Evolutionary conservation across 306 rosid species (phyloP).

Genomic region (Sphenostylis stenocarpa): DNA sequence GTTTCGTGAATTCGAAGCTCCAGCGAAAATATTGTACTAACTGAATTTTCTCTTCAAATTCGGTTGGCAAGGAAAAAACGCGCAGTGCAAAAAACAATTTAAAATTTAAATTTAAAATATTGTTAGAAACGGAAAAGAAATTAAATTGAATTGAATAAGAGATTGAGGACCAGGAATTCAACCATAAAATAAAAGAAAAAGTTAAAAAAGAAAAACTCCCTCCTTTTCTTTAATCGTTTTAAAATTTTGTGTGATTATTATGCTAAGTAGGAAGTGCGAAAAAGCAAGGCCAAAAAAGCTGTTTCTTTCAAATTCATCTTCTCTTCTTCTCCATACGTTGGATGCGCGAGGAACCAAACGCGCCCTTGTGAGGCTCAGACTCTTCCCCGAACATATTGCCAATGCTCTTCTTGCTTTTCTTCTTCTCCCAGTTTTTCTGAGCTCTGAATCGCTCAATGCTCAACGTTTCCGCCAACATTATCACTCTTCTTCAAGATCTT

Average conservation of each 20-base stretch:
- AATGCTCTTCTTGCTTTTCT: neutral
- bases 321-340: slow-evolving; percentile 41
- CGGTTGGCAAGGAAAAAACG: slow-evolving; percentile 55
- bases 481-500: slow-evolving; percentile 45
- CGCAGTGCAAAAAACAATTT: slow-evolving; percentile 33
- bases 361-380: slow-evolving; percentile 27
- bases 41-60: slow-evolving; percentile 44
- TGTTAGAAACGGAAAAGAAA: neutral
- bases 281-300: slow-evolving; percentile 52
- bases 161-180: neutral
- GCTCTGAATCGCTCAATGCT: slow-evolving; percentile 30
- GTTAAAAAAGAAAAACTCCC: neutral
- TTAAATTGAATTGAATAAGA: slow-evolving; percentile 31
- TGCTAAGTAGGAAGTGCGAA: slow-evolving; percentile 18
- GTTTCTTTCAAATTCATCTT: slow-evolving; percentile 35
- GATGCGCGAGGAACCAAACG: slow-evolving; percentile 47
- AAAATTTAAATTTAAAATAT: neutral
- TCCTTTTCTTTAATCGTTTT: neutral
- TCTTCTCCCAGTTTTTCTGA: slow-evolving; percentile 1
- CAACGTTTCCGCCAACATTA: neutral
- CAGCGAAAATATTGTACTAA: slow-evolving; percentile 19
- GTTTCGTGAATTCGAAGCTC: slow-evolving; percentile 33
- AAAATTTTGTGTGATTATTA: neutral
- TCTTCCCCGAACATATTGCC: slow-evolving; percentile 23
- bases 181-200: neutral